Evolutionary conservation across 1,139 yeast species (phyloP), one percentile per base, ranked within the genome.

Genomic region (Citeromyces siamensis): DNA sequence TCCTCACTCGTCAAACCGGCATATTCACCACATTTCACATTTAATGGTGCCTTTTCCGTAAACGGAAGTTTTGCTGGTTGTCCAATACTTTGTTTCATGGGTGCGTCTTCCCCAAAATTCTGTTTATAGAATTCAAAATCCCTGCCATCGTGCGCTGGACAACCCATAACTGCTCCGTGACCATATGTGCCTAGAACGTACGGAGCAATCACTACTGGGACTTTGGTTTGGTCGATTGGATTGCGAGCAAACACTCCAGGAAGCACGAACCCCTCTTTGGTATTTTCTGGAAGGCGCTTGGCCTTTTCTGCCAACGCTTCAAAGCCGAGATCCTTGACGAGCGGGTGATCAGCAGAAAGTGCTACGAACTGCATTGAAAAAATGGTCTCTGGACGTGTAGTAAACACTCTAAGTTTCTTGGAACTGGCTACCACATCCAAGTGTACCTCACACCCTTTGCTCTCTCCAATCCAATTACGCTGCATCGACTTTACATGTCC

Each of bases 111-210:
- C 1, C 82, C 79, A 48, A 64, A 66, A 50, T 82, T 84, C 35
- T 60, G 50, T 5, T 55, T 51, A 95, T 96, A 88, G 51, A 90
- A 88, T 3, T 65, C 83, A 47, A 53, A 72, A 52, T 90, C 98
- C 42, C 97, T 67, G 34, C 64, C 62, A 52, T 90, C 97, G 55
- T 88, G 97, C 0, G 81, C 95, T 2, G 98, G 98, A 49, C 94
- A 84, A 1, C 98, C 98, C 97, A 90, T 88, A 1, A 90, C 97
- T 1, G 95, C 94, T 34, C 95, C 95, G 43, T 72, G 72, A 0
- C 96, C 97, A 51, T 88, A 88, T 4, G 70, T 62, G 4, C 82
- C 75, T 28, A 88, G 55, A 1, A 90, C 97, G 55, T 86, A 90
- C 0, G 96, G 95, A 0, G 97, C 95, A 2, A 70, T 88, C 60